Conservation (phyloP, 2,329 filamentous ascomycete genomes). For the Fusarium nematophilum region DNA sequence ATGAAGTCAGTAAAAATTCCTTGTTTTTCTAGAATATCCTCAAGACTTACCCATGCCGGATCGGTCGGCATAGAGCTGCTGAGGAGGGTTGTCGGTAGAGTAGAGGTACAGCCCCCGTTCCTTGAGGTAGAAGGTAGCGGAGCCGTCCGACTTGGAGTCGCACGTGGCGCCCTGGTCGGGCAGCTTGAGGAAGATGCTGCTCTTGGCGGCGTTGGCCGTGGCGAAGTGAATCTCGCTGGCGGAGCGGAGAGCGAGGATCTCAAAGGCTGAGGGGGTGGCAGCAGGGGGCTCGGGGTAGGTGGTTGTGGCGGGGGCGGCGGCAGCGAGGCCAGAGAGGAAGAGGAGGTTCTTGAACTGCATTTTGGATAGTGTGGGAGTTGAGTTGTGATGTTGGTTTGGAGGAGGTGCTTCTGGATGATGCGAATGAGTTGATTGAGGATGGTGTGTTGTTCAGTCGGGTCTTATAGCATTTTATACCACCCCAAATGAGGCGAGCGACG, state of each 20-base stretch:
- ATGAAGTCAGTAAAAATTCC: not conserved
- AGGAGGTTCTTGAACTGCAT: constrained; percentile 44
- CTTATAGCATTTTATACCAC: not conserved
- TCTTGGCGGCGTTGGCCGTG: constrained; percentile 56
- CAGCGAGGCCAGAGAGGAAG: constrained; percentile 22
- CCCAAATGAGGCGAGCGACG: constrained; percentile 18
- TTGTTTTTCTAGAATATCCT: not conserved
- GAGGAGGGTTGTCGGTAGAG: constrained; percentile 51
- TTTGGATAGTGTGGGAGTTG: constrained; percentile 12
- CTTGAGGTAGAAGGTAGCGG: constrained; percentile 60
- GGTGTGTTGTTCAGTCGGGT: not conserved
- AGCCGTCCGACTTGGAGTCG: constrained; percentile 50
- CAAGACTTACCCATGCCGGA: constrained; percentile 66
- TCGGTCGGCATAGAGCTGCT: constrained; percentile 66
- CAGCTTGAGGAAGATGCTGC: constrained; percentile 57
- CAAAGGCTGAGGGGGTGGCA: constrained; percentile 51
- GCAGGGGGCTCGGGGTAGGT: no score
- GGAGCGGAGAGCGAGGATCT: constrained; percentile 61
- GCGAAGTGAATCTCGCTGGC: constrained; percentile 61
- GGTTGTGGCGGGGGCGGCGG: constrained; percentile 27
- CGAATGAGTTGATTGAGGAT: not conserved
- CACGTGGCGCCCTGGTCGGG: constrained; percentile 61
- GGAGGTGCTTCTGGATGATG: not conserved
- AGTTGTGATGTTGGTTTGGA: not conserved
- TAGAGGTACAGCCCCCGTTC: constrained; percentile 62